Conservation (phyloP, 2,329 filamentous ascomycete genomes). For the Sporothrix phasma region DNA sequence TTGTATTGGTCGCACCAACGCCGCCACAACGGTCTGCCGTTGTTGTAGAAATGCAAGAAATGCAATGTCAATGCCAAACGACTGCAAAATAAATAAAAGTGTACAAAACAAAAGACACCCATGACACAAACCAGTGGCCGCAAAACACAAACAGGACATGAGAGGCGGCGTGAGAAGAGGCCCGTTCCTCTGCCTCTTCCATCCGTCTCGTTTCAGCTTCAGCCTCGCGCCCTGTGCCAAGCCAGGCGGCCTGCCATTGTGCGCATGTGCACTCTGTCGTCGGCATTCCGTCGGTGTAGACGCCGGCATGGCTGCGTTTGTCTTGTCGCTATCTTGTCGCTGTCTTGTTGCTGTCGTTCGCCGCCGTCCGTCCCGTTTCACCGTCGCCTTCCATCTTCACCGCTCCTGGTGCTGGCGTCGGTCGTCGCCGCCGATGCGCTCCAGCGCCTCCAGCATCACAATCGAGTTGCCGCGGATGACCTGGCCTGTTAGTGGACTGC, state of each 20-base stretch:
- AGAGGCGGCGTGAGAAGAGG: not conserved
- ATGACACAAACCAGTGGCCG: slow-evolving; percentile 2
- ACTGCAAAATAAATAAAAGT: no score
- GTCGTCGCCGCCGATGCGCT: slow-evolving; percentile 56
- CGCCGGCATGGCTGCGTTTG: not conserved
- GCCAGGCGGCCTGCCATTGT: no score
- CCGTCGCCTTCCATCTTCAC: not conserved
- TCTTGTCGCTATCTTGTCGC: not conserved
- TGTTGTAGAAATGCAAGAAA: no score
- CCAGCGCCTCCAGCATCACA: slow-evolving; percentile 85
- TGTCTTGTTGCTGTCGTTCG: not conserved
- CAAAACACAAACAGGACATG: not conserved
- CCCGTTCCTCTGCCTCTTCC: not conserved
- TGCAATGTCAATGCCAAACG: no score
- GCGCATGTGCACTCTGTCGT: no score
- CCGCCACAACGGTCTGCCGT: not conserved
- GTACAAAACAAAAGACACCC: not conserved
- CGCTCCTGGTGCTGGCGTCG: slow-evolving; percentile 12
- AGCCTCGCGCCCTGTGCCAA: no score
- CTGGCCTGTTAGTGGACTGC: slow-evolving; percentile 31
- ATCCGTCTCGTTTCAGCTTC: not conserved
- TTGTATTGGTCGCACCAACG: slow-evolving; percentile 7
- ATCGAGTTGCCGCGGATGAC: slow-evolving; percentile 97
- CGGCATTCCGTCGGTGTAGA: no score
- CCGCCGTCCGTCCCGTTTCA: not conserved